These are phyloP conservation scores for Cordyceps farinosa DNA, from an alignment of 2,329 filamentous ascomycete genomes.

Conservation along the genomic window DNA sequence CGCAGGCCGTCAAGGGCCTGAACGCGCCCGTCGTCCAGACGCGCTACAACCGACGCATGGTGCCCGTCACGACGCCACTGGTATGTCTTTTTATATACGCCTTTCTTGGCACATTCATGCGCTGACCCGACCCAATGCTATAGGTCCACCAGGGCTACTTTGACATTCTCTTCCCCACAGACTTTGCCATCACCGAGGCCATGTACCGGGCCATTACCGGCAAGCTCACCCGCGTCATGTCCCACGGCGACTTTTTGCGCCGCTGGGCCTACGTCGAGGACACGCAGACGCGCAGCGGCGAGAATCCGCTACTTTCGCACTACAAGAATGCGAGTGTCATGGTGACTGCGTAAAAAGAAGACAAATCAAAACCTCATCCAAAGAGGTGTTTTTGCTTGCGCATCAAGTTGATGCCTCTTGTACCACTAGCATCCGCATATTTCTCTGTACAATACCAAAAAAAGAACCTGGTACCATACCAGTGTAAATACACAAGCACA, in stretches of 20 bases:
- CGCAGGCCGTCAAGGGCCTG: conserved; percentile 75
- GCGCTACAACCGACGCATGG: conserved; percentile 78
- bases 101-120: neutral
- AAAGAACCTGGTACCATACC: neutral
- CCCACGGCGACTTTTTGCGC: conserved; percentile 86
- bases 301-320: conserved; percentile 89
- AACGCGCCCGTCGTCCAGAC: conserved; percentile 98
- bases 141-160: conserved; percentile 98
- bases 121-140: neutral
- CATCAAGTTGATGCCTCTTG: neutral
- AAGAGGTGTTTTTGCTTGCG: too few relatives aligned
- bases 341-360: conserved; percentile 64
- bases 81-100: conserved; percentile 49
- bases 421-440: neutral
- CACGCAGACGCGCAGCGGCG: conserved; percentile 82
- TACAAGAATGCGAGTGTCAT: conserved; percentile 95
- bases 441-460: neutral
- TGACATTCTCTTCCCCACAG: conserved; percentile 96
- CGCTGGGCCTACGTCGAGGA: conserved; percentile 89
- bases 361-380: too few relatives aligned
- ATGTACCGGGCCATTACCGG: conserved; percentile 92
- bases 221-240: conserved; percentile 78
- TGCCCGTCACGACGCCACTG: conserved; percentile 85
- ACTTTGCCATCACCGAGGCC: conserved; percentile 86
- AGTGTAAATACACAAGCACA: neutral